phyloP scores from a whole-genome alignment of 176 grass and related monocot species.

The Pontederia crassipes region DNA sequence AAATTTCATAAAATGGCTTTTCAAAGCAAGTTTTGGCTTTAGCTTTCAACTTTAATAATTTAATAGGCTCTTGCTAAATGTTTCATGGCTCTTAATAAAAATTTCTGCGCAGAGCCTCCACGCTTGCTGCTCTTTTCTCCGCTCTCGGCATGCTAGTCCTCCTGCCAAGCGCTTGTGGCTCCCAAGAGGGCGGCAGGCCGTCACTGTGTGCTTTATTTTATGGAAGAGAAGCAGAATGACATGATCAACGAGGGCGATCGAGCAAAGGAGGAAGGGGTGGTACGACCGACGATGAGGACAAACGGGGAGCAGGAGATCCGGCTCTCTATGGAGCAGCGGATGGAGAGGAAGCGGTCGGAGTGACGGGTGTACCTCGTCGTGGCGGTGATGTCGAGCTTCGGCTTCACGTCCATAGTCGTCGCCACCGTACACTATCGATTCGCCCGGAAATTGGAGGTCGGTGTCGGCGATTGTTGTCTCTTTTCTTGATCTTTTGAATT shows the following conservation, averaged over 20 bases:
- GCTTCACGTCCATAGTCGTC: constrained; percentile 88
- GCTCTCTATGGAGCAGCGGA: constrained; percentile 12
- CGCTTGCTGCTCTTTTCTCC: neutral
- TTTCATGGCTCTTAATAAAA: too few relatives aligned
- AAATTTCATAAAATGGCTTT: too few relatives aligned
- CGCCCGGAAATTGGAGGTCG: constrained; percentile 93
- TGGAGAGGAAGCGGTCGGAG: constrained; percentile 64
- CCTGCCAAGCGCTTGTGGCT: neutral
- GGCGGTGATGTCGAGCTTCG: constrained; percentile 85
- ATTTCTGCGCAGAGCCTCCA: too few relatives aligned
- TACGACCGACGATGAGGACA: neutral
- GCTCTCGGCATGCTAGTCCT: neutral
- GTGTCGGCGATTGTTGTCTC: neutral
- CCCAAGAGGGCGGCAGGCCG: neutral
- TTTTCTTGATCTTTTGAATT: too few relatives aligned
- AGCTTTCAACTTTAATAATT: too few relatives aligned
- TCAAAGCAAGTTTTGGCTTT: too few relatives aligned
- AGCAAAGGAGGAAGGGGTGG: neutral
- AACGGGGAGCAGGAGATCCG: neutral
- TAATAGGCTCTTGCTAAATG: too few relatives aligned
- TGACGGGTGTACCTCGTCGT: constrained; percentile 70
- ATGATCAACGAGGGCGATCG: neutral
- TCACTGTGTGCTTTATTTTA: neutral
- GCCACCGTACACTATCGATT: constrained; percentile 85
- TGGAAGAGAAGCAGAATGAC: neutral